Percentiles rank a stretch among this genome's conserved stretches.
These are phyloP conservation scores for Cucurbita argyrosperma DNA, from an alignment of 306 rosid genomes.

Conservation along the genomic window DNA sequence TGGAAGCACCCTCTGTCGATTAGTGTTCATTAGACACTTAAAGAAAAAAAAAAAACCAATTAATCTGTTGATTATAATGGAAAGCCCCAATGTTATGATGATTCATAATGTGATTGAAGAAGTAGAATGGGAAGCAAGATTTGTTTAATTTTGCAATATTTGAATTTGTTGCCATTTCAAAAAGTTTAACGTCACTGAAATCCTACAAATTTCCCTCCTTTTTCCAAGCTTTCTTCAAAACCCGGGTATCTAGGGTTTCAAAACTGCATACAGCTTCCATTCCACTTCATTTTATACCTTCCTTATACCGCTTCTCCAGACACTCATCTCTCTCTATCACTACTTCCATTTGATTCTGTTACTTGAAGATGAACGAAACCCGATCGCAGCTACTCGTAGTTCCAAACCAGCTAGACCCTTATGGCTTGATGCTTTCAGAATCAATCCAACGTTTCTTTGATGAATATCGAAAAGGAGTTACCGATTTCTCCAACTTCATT, in stretches of 20 bases:
- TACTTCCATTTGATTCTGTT: background rate
- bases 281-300: background rate
- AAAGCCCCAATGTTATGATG: background rate
- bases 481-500: slow-evolving; percentile 34
- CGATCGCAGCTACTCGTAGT: background rate
- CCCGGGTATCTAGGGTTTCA: slow-evolving; percentile 25
- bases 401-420: slow-evolving; percentile 10
- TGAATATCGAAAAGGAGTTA: slow-evolving; percentile 31
- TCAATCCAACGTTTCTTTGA: slow-evolving; percentile 41
- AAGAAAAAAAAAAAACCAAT: too few relatives aligned
- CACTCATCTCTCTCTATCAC: background rate
- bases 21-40: background rate
- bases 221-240: background rate
- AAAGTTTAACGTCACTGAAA: background rate
- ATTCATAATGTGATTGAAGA: background rate
- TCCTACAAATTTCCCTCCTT: slow-evolving; percentile 24
- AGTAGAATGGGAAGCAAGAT: background rate
- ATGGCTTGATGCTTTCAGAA: slow-evolving; percentile 36
- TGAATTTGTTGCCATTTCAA: slow-evolving; percentile 13
- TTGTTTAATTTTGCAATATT: background rate
- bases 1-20: background rate
- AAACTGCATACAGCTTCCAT: background rate
- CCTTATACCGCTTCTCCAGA: background rate
- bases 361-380: slow-evolving; percentile 16
- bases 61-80: background rate